These are phyloP conservation scores for Euphrasia confusa DNA, from an alignment of 257 asterid genomes.

Conservation along the genomic window DNA sequence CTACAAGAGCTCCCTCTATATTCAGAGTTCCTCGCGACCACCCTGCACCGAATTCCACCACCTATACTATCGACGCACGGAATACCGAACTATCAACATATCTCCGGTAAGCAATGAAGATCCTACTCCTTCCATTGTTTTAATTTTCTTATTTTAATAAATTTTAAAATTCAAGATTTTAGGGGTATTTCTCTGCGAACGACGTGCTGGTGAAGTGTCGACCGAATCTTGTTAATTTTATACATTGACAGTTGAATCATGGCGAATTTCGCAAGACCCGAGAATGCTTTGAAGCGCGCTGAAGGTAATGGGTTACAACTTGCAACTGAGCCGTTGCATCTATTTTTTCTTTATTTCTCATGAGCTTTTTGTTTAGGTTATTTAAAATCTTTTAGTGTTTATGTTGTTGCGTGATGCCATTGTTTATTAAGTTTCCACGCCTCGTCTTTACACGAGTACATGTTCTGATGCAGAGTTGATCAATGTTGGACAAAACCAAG, in stretches of 20 bases:
- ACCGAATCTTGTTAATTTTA: too few species aligned
- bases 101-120: too few species aligned
- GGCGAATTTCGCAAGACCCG: constrained; percentile 43
- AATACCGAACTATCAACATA: too few species aligned
- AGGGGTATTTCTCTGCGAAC: too few species aligned
- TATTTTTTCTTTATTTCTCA: background rate
- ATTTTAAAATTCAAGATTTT: too few species aligned
- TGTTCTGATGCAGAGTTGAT: constrained; percentile 53
- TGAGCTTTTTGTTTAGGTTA: background rate
- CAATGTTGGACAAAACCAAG: constrained; percentile 78
- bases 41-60: too few species aligned
- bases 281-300: constrained; percentile 45
- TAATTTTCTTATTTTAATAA: too few species aligned
- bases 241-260: constrained; percentile 11
- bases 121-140: too few species aligned
- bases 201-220: too few species aligned
- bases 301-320: constrained; percentile 31
- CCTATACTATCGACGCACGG: too few species aligned
- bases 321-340: background rate
- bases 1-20: too few species aligned
- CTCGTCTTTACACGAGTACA: constrained; percentile 1
- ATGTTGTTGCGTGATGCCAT: background rate
- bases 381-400: background rate
- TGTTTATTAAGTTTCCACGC: background rate
- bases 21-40: too few species aligned